phyloP scores from a whole-genome alignment of 208 protist genomes.

The Vickermania ingenoplastis region DNA sequence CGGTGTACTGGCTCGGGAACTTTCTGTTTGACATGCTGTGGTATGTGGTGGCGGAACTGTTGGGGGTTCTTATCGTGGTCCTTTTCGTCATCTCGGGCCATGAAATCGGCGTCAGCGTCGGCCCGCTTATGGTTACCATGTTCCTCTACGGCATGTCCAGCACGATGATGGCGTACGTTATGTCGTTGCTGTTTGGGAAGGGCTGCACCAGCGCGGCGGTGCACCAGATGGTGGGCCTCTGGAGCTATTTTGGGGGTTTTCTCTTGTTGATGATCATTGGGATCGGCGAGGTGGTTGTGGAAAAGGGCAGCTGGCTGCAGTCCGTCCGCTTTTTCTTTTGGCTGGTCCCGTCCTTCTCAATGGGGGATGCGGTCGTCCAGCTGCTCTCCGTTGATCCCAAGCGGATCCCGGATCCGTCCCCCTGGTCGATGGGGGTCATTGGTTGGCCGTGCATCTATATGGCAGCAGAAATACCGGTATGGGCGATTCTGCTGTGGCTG shows the following conservation, averaged over 20 bases:
- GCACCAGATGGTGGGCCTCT: slow-evolving; percentile 44
- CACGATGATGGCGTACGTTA: slow-evolving; percentile 30
- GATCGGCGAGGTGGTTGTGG: slow-evolving; percentile 17
- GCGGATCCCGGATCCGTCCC: slow-evolving; percentile 12
- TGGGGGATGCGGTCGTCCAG: slow-evolving; percentile 53
- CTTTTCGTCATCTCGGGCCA: slow-evolving; percentile 44
- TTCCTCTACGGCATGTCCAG: slow-evolving; percentile 37
- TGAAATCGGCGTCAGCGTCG: slow-evolving; percentile 19
- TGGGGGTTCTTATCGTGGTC: slow-evolving; percentile 30
- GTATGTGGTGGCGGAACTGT: slow-evolving; percentile 31
- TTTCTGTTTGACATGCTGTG: slow-evolving; percentile 47
- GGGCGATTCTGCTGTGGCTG: slow-evolving; percentile 31
- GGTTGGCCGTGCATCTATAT: slow-evolving; percentile 41
- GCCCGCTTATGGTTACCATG: slow-evolving; percentile 25
- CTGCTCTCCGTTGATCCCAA: slow-evolving; percentile 12
- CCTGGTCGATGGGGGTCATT: slow-evolving; percentile 19
- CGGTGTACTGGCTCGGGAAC: slow-evolving; percentile 55
- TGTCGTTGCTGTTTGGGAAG: slow-evolving; percentile 38
- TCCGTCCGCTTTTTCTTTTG: slow-evolving; percentile 34
- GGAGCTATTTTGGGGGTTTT: slow-evolving; percentile 54
- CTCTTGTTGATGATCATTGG: slow-evolving; percentile 28
- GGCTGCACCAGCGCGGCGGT: slow-evolving; percentile 49
- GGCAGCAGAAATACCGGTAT: slow-evolving; percentile 22
- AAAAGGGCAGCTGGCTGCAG: slow-evolving; percentile 18
- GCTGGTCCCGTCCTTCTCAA: slow-evolving; percentile 38